Evolutionary conservation across 495 filamentous ascomycete species (phyloP).

Genomic region (Penicillium cinerascens): DNA sequence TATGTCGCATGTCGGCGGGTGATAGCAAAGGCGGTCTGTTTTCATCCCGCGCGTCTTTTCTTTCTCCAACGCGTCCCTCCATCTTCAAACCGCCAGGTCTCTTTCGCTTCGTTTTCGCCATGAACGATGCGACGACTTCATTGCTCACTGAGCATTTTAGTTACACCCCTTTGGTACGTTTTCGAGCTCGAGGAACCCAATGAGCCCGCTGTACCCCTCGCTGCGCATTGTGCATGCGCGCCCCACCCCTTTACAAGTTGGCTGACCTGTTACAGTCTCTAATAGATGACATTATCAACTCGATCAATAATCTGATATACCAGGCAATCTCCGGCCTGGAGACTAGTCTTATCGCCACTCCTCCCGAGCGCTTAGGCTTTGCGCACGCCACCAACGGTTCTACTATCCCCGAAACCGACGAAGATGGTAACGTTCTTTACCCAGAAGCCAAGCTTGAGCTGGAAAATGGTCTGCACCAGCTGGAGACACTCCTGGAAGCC

Average conservation of each 20-base stretch:
- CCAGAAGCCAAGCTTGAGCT: conserved; percentile 72
- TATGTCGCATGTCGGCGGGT: background rate
- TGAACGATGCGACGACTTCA: conserved; percentile 56
- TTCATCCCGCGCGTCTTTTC: conserved; percentile 20
- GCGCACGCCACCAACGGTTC: conserved; percentile 37
- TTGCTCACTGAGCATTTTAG: conserved; percentile 94
- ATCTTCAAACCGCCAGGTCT: background rate
- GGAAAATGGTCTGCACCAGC: conserved; percentile 83
- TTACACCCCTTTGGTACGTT: conserved; percentile 82
- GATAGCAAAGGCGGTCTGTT: conserved; percentile 19
- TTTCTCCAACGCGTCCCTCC: conserved; percentile 20
- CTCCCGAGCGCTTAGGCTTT: conserved; percentile 77
- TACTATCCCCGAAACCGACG: conserved; percentile 50
- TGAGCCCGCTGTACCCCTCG: background rate
- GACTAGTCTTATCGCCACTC: conserved; percentile 65
- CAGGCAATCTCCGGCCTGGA: conserved; percentile 81
- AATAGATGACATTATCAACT: conserved; percentile 97
- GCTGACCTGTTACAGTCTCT: conserved; percentile 59
- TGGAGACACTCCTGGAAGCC: conserved; percentile 88
- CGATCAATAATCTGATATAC: conserved; percentile 85
- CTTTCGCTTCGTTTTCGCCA: conserved; percentile 15
- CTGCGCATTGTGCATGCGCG: conserved; percentile 5
- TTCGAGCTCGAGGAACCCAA: background rate
- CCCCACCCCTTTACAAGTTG: conserved; percentile 13
- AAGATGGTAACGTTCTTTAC: conserved; percentile 50